Percentiles rank a stretch among this genome's conserved stretches.
These are phyloP conservation scores for Cytospora piceicola DNA, from an alignment of 2,329 filamentous ascomycete genomes.

Conservation along the genomic window DNA sequence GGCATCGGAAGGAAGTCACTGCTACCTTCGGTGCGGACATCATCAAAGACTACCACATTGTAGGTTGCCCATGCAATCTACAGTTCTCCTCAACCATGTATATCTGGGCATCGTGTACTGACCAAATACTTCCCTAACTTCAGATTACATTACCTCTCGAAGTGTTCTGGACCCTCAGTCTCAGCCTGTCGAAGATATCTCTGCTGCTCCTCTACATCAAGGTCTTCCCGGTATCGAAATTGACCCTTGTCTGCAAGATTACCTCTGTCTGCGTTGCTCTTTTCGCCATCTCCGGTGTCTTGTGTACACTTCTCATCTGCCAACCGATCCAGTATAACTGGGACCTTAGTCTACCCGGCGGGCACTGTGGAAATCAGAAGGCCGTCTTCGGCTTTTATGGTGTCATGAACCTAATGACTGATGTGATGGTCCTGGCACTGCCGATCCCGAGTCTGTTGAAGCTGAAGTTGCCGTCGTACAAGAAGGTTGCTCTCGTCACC, in stretches of 20 bases:
- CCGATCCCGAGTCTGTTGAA: constrained; percentile 21
- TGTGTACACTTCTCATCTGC: constrained; percentile 32
- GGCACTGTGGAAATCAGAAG: constrained; percentile 32
- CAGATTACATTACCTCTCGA: constrained; percentile 23
- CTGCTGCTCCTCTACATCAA: constrained; percentile 25
- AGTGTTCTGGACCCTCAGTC: constrained; percentile 25
- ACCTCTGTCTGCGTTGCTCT: constrained; percentile 29
- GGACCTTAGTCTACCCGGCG: constrained; percentile 30
- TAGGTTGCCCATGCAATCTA: background rate
- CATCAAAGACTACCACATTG: constrained; percentile 22
- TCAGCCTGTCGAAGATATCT: constrained; percentile 25
- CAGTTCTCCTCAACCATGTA: too few species aligned
- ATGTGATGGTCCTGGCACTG: constrained; percentile 22
- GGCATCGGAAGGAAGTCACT: constrained; percentile 19
- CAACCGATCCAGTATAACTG: constrained; percentile 37
- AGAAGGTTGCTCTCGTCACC: constrained; percentile 20
- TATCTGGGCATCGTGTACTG: background rate
- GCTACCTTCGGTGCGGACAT: background rate
- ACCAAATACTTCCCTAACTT: background rate
- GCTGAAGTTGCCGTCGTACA: constrained; percentile 14
- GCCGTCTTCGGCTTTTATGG: constrained; percentile 29
- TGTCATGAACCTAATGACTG: constrained; percentile 22
- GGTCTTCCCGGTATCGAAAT: constrained; percentile 19
- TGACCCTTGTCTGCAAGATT: constrained; percentile 27
- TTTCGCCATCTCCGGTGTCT: constrained; percentile 32